Evolutionary conservation across 768 basidiomycete genomes (phyloP), one percentile per base, ranked within the genome.

Genomic region (Russula earlei): DNA sequence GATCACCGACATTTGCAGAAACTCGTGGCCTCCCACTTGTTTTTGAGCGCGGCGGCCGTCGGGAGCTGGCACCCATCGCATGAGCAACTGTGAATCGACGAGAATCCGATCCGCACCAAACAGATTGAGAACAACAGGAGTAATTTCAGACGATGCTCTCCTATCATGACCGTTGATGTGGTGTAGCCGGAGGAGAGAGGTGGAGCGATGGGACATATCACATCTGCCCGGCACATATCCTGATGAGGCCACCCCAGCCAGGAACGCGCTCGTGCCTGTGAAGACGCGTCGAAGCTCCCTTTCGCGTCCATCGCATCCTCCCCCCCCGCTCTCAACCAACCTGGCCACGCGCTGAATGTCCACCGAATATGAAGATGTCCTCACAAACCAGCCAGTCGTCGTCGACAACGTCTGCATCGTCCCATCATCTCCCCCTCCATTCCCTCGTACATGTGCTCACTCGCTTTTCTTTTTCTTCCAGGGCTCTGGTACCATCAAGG

Each of bases 401-500:
- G 96, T 98, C 66, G 95, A 98, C 77, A 98, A 98, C 74, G 94
- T 95, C 61, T 63, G 85, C 75, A 43, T 25, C 14, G 27, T 29
- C 29, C 37, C 22, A 20, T n/a, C 11, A 15, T 48, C 38, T 60
- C 56, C 56, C 52, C 42, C 50, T 48, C n/a, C 14, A 8, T 15
- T 52, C 40, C 31, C 54, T 15, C 62, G 49, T 51, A 49, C 41
- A 55, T 64, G 56, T 55, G 6, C 62, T 67, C 59, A 61, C 63
- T 67, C 65, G 66, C 61, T 61, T 55, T 31, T 27, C 9, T 12
- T 37, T 22, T 25, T 59, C 33, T 47, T 51, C n/a, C 69, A 98
- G 92, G 96, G 96, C 59, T 96, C 95, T 54, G 96, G 96, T 27
- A 92, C 91, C 22, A 95, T 99, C 69, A 99, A 98, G 72, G 96